phyloP scores from a whole-genome alignment of 2,329 filamentous ascomycete genomes.

The Microsporum canis region DNA sequence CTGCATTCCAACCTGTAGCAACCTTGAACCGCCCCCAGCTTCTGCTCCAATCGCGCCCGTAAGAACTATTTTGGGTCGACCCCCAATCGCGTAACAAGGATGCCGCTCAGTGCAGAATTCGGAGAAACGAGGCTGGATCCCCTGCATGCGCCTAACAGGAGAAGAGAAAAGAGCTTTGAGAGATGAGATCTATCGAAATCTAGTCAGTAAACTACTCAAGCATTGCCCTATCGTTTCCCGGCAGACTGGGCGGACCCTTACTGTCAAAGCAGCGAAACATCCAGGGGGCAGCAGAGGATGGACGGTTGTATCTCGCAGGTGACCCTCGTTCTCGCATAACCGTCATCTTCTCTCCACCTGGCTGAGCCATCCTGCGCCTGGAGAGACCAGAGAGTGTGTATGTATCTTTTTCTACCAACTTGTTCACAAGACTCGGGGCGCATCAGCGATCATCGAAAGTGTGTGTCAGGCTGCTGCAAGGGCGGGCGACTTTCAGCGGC shows the following conservation, averaged over 20 bases:
- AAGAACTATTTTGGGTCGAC: background rate
- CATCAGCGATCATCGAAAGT: background rate
- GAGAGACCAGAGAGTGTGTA: background rate
- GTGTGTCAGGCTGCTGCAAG: constrained; percentile 11
- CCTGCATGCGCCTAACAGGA: background rate
- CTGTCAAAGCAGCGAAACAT: no score
- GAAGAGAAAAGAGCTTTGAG: background rate
- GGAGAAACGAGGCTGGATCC: background rate
- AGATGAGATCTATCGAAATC: background rate
- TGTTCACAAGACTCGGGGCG: background rate
- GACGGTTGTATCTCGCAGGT: background rate
- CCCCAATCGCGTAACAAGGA: background rate
- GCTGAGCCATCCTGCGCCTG: background rate
- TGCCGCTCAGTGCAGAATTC: background rate
- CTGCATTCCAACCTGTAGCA: background rate
- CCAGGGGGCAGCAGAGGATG: background rate
- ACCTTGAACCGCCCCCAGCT: background rate
- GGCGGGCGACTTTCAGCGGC: background rate
- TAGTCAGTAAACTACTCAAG: background rate
- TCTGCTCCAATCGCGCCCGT: background rate
- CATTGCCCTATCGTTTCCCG: background rate
- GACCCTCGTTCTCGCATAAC: background rate
- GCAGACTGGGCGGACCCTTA: no score
- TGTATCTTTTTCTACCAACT: no score
- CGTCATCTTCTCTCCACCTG: background rate